These are phyloP conservation scores for Colletotrichum aenigma DNA, from an alignment of 2,329 filamentous ascomycete genomes.

Conservation along the genomic window DNA sequence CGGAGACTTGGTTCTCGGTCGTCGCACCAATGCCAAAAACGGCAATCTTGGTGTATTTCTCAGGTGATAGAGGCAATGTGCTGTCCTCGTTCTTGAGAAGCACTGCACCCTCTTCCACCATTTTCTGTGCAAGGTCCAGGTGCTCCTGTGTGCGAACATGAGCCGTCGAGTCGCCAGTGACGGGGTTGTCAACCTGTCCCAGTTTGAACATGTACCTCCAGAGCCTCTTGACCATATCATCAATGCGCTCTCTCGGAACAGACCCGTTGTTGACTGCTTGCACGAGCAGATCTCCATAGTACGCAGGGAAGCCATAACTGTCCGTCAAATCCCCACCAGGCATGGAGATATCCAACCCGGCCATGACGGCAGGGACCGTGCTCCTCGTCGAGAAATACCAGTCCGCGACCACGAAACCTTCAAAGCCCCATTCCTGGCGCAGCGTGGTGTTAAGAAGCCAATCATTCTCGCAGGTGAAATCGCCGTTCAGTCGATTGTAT, in stretches of 20 bases:
- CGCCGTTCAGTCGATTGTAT: constrained; percentile 56
- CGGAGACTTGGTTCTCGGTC: constrained; percentile 38
- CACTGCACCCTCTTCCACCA: not conserved
- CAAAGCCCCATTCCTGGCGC: constrained; percentile 12
- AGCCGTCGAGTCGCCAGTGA: constrained; percentile 1
- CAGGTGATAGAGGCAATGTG: constrained; percentile 57
- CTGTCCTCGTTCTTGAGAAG: constrained; percentile 58
- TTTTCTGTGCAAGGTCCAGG: not conserved
- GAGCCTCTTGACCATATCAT: not conserved
- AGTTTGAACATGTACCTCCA: not conserved
- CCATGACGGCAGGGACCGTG: constrained; percentile 20
- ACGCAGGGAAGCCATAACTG: not conserved
- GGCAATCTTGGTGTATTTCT: constrained; percentile 23
- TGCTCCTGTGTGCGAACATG: not conserved
- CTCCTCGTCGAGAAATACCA: constrained; percentile 25
- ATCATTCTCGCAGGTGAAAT: constrained; percentile 30
- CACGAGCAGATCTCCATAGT: not conserved
- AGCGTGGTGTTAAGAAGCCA: constrained; percentile 1
- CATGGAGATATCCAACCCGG: constrained; percentile 35
- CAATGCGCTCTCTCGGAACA: constrained; percentile 38
- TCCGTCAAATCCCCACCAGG: not conserved
- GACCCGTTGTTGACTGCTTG: constrained; percentile 69
- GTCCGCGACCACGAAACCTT: constrained; percentile 20
- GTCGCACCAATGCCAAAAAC: constrained; percentile 59
- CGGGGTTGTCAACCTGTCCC: constrained; percentile 9